These are phyloP conservation scores for Aeschynomene evenia DNA, from an alignment of 306 rosid species.

Conservation along the genomic window DNA sequence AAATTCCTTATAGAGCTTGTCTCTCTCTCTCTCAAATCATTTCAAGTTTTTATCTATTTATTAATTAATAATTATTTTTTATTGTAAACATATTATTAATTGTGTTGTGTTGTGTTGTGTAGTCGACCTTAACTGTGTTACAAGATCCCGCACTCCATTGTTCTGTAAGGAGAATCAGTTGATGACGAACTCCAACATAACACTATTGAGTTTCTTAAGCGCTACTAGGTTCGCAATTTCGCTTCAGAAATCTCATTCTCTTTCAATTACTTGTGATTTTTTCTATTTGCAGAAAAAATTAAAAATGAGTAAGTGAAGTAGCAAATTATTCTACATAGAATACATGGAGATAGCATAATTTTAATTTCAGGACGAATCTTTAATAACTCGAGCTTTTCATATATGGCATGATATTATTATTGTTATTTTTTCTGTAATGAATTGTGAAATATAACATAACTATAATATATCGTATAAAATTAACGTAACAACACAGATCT, in stretches of 20 bases:
- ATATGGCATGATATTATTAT: no score
- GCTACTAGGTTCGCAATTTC: constrained; percentile 65
- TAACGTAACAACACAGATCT: background rate
- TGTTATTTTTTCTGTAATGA: no score
- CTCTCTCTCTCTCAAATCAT: no score
- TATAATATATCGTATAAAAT: background rate
- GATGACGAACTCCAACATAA: constrained; percentile 54
- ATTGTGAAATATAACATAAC: no score
- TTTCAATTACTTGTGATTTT: background rate
- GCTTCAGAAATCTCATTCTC: background rate
- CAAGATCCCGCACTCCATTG: constrained; percentile 84
- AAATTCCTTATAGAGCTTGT: no score
- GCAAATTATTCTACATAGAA: background rate
- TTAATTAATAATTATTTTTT: no score
- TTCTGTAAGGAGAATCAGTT: constrained; percentile 64
- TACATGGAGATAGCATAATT: no score
- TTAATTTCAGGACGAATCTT: no score
- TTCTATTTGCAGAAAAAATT: background rate
- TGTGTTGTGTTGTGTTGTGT: constrained; percentile 29
- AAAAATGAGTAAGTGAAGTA: background rate
- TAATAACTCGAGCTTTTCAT: no score
- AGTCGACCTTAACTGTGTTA: constrained; percentile 98
- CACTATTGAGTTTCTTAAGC: constrained; percentile 69
- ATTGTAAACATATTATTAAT: no score
- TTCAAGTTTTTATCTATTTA: no score